Percentiles rank a stretch among this genome's conserved stretches.
Conservation (phyloP, 1,284 basidiomycete genomes). For the Pisolithus thermaeus region DNA sequence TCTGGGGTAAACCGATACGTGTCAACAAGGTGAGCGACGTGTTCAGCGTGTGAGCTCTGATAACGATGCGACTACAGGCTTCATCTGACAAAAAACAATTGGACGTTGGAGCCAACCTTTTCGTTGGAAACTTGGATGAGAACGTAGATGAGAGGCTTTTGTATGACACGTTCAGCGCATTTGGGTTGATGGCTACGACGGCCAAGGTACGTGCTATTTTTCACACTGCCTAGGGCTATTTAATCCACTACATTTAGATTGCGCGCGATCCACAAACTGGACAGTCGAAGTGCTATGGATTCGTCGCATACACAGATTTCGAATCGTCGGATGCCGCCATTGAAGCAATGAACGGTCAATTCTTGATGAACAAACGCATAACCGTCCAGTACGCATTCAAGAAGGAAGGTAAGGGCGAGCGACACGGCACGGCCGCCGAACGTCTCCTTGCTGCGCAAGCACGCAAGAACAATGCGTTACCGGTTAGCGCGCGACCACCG, state of each 20-base stretch:
- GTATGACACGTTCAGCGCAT: constrained; percentile 93
- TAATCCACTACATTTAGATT: constrained; percentile 48
- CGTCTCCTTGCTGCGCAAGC: constrained; percentile 93
- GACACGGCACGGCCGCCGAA: constrained; percentile 94
- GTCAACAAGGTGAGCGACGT: constrained; percentile 80
- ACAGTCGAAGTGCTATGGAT: constrained; percentile 93
- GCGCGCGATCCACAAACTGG: constrained; percentile 84
- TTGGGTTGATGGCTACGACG: constrained; percentile 90
- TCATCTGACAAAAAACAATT: constrained; percentile 80
- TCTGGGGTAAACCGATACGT: constrained; percentile 97
- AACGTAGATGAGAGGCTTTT: constrained; percentile 90
- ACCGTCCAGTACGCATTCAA: constrained; percentile 98
- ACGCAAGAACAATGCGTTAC: constrained; percentile 87
- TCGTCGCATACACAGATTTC: constrained; percentile 95
- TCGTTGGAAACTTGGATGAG: constrained; percentile 92
- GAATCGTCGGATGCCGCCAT: constrained; percentile 95
- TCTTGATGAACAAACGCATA: constrained; percentile 97
- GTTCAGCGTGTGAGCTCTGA: neutral
- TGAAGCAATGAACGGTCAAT: constrained; percentile 95
- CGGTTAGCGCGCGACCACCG: constrained; percentile 61
- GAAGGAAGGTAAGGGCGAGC: constrained; percentile 97
- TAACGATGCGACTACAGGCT: constrained; percentile 17
- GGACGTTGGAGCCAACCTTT: constrained; percentile 96
- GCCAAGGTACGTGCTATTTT: constrained; percentile 69
- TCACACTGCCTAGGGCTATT: neutral